phyloP scores from a whole-genome alignment of 805 yeast species.

The Cyberlindnera veronae region DNA sequence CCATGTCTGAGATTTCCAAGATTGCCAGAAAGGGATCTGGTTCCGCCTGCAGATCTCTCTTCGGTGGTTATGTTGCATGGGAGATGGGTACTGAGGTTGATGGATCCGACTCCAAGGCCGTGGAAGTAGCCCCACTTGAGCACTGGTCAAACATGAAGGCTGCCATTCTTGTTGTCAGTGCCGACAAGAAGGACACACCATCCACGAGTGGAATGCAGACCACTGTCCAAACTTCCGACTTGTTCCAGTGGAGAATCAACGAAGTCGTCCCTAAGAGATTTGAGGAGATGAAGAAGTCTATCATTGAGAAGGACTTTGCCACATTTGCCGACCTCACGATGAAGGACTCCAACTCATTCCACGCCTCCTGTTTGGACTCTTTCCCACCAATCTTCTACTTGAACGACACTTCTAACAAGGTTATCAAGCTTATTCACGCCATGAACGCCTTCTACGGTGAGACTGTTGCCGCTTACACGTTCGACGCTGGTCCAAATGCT shows the following conservation, averaged over 20 bases:
- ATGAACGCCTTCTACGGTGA: constrained; percentile 58
- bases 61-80: constrained; percentile 99
- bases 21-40: constrained; percentile 99
- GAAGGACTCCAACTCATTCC: constrained; percentile 96
- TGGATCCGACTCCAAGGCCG: constrained; percentile 94
- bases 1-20: constrained; percentile 79
- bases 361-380: constrained; percentile 95
- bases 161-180: constrained; percentile 87
- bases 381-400: constrained; percentile 93
- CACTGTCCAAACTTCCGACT: constrained; percentile 84
- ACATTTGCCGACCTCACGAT: constrained; percentile 87
- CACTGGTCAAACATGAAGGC: constrained; percentile 97
- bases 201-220: constrained; percentile 96
- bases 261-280: constrained; percentile 87
- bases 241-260: constrained; percentile 74
- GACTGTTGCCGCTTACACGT: constrained; percentile 90
- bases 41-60: constrained; percentile 94
- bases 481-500: constrained; percentile 99
- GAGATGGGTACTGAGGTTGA: constrained; percentile 79
- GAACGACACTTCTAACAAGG: constrained; percentile 84
- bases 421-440: constrained; percentile 73
- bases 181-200: constrained; percentile 90
- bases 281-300: constrained; percentile 75
- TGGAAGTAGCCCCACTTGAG: constrained; percentile 74
- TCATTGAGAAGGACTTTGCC: constrained; percentile 68